phyloP scores from a whole-genome alignment of 2,329 filamentous ascomycete species.

The Lachnellula willkommii region DNA sequence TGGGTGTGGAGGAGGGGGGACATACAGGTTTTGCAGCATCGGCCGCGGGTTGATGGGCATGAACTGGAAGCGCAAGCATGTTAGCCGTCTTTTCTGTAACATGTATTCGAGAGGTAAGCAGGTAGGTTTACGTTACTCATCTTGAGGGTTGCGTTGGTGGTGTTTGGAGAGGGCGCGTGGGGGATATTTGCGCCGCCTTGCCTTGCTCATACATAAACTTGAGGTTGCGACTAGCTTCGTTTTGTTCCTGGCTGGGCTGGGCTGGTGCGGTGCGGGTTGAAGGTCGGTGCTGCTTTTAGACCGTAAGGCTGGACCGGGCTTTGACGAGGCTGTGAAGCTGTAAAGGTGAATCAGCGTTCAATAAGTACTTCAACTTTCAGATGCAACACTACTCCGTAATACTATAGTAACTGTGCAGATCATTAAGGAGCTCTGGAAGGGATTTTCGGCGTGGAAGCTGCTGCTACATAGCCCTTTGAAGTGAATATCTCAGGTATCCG shows the following conservation, averaged over 20 bases:
- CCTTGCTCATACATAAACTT: slow-evolving; percentile 16
- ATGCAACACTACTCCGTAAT: no score
- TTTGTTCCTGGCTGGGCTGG: neutral
- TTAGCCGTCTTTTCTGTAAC: slow-evolving; percentile 19
- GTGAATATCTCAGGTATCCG: neutral
- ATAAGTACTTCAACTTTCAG: no score
- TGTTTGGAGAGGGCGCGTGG: slow-evolving; percentile 12
- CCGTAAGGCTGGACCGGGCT: slow-evolving; percentile 9
- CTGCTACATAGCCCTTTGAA: no score
- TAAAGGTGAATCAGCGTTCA: no score
- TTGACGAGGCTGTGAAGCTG: neutral
- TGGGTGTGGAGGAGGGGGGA: slow-evolving; percentile 22
- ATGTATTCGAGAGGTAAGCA: neutral
- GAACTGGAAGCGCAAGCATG: slow-evolving; percentile 49
- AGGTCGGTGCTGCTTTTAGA: slow-evolving; percentile 17
- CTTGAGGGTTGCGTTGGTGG: slow-evolving; percentile 12
- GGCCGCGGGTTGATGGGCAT: slow-evolving; percentile 95
- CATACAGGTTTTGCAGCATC: slow-evolving; percentile 87
- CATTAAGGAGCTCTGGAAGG: no score
- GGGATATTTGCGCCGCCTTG: slow-evolving; percentile 7
- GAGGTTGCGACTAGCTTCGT: slow-evolving; percentile 15
- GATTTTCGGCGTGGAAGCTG: no score
- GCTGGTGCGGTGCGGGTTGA: neutral
- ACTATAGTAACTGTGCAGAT: no score
- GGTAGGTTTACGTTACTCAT: slow-evolving; percentile 21